Evolutionary conservation across 805 yeast species (phyloP), one percentile per base, ranked within the genome.

Genomic region (Kazachstania africana): DNA sequence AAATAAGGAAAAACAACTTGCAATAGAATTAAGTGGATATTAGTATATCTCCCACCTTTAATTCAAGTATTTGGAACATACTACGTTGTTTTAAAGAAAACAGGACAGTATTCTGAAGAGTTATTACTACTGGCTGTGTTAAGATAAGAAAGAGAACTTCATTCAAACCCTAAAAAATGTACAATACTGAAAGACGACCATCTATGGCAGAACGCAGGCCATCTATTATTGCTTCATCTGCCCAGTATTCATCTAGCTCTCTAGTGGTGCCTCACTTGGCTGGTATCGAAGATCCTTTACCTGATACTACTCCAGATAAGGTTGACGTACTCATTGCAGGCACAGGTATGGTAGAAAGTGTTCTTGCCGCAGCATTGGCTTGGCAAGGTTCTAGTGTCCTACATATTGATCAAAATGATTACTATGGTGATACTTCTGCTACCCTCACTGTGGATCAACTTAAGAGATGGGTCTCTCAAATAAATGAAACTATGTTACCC

Each of bases 331-430:
- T 91, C 19, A 80, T 91, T 34, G 73, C 80, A 40, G 98, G 98
- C 23, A 88, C 98, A 0, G 97, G 97, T 3, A 64, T 91, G 26
- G 78, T 76, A 2, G 95, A 91, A 54, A 73, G 84, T 43, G 75
- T 91, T 9, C 58, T 85, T 29, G 95, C 97, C 0, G 94, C 96
- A 9, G 88, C 96, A 0, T 65, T 91, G 28, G 79, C 96, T 9
- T 91, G 98, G 97, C 95, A 84, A 46, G 98, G 98, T n/a, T 75
- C 91, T n/a, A 75, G 70, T 41, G 96, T 91, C 6, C 62, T 91
- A 27, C 98, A 91, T 50, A 73, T 91, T 19, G 98, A 91, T 54
- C 64, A 75, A 26, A 79, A 85, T 49, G 67, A 73, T 18, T 78
- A 82, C 52, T 91, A 91, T 48, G 98, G 98, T 14, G 97, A 87